phyloP scores from a whole-genome alignment of 129 eudicot species.

The Artemisia tridentata region DNA sequence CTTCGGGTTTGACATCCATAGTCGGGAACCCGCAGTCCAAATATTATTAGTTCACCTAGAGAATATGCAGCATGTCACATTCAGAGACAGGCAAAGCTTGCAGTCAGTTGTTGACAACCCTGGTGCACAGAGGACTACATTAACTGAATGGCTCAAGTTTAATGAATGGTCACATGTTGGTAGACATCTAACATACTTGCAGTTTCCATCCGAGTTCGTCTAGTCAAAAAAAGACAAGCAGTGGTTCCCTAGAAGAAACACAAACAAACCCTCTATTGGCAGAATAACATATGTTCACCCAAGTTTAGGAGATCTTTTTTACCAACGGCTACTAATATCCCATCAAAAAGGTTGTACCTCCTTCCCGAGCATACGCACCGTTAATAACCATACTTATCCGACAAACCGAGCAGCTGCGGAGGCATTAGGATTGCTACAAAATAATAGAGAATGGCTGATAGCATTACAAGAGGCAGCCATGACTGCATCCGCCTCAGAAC shows the following conservation, averaged over 20 bases:
- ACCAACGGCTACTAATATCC: not conserved
- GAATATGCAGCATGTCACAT: not conserved
- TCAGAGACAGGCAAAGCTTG: not conserved
- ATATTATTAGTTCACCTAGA: not conserved
- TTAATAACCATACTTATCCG: not conserved
- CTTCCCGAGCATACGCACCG: not conserved
- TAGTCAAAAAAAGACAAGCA: not conserved
- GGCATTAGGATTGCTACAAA: not conserved
- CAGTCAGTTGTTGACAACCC: not conserved
- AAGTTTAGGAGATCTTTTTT: not conserved
- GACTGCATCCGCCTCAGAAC: not conserved
- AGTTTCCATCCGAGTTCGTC: not conserved
- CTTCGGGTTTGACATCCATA: not conserved
- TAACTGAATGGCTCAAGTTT: not conserved
- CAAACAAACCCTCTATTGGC: not conserved
- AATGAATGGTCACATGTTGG: not conserved
- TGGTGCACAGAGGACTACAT: not conserved
- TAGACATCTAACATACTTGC: not conserved
- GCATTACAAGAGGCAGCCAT: not conserved
- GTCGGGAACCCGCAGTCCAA: not conserved
- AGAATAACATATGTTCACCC: conserved; percentile 3
- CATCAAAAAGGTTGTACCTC: conserved; percentile 3
- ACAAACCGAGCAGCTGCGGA: not conserved
- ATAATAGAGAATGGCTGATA: not conserved
- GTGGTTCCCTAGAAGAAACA: not conserved